Evolutionary conservation across 495 filamentous ascomycete genomes (phyloP).

Genomic region (Penicillium salamii): DNA sequence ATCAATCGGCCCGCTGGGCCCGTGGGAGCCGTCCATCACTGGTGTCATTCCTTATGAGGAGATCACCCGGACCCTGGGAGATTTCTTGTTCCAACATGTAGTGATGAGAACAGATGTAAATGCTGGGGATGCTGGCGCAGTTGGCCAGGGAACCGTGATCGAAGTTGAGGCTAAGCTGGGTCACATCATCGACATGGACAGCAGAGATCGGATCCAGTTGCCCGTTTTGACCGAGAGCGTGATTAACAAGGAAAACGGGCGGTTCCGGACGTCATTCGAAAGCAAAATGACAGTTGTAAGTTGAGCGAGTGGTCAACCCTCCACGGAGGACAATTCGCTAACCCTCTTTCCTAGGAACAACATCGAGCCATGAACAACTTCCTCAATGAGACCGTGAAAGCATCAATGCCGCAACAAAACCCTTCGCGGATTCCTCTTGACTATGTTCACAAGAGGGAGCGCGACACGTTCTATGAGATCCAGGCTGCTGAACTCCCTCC

Average conservation of each 20-base stretch:
- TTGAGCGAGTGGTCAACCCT: too few relatives aligned
- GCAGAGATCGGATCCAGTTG: slow-evolving; percentile 61
- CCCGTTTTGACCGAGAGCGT: slow-evolving; percentile 66
- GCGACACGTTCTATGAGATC: slow-evolving; percentile 79
- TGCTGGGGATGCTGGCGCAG: slow-evolving; percentile 40
- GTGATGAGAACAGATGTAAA: slow-evolving; percentile 55
- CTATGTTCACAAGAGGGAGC: slow-evolving; percentile 77
- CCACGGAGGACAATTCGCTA: neutral
- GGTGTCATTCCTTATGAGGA: slow-evolving; percentile 64
- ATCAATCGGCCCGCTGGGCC: slow-evolving; percentile 44
- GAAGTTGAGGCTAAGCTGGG: slow-evolving; percentile 94
- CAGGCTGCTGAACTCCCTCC: slow-evolving; percentile 55
- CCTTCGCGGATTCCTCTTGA: slow-evolving; percentile 63
- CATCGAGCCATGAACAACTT: slow-evolving; percentile 75
- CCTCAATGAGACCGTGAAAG: slow-evolving; percentile 67
- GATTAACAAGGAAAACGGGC: slow-evolving; percentile 49
- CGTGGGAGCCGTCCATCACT: slow-evolving; percentile 74
- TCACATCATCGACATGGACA: slow-evolving; percentile 67
- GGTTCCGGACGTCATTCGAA: slow-evolving; percentile 57
- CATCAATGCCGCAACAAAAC: slow-evolving; percentile 33
- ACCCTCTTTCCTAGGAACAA: slow-evolving; percentile 54
- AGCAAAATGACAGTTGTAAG: slow-evolving; percentile 85
- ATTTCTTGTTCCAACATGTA: slow-evolving; percentile 72
- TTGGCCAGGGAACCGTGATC: slow-evolving; percentile 64
- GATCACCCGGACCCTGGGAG: slow-evolving; percentile 62